phyloP scores from a whole-genome alignment of 2,329 filamentous ascomycete genomes.

The Colletotrichum aenigma region DNA sequence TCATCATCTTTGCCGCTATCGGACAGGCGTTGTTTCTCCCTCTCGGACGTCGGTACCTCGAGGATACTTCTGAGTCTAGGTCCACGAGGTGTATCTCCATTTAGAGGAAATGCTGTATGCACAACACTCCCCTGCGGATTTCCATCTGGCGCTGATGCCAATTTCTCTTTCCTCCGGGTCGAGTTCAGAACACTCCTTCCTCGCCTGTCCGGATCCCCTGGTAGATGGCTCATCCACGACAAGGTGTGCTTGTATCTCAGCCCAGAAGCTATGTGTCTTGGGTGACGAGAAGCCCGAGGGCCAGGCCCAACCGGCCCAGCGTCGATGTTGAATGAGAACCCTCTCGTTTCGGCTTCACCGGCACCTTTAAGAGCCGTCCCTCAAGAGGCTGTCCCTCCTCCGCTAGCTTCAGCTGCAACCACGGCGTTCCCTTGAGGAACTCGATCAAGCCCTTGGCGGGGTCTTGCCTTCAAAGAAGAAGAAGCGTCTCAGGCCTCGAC shows the following conservation, averaged over 20 bases:
- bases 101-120: neutral
- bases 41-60: neutral
- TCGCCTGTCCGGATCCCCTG: neutral
- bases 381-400: fast-evolving
- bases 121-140: neutral
- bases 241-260: neutral
- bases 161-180: neutral
- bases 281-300: neutral
- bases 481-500: no score
- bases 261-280: neutral
- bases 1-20: neutral
- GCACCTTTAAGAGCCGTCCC: neutral
- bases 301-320: neutral
- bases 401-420: neutral
- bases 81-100: no score
- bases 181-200: neutral
- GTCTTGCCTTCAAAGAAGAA: no score
- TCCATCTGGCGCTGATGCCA: neutral
- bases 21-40: neutral
- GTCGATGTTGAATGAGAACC: neutral
- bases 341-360: fast-evolving
- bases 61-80: neutral
- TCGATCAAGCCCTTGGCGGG: no score
- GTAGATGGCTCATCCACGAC: neutral
- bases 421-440: neutral